A percentile compares a stretch with the other conserved stretches of the same genome.
Conservation (phyloP, 176 grass and related monocot genomes). For the Chrysopogon serrulatus region DNA sequence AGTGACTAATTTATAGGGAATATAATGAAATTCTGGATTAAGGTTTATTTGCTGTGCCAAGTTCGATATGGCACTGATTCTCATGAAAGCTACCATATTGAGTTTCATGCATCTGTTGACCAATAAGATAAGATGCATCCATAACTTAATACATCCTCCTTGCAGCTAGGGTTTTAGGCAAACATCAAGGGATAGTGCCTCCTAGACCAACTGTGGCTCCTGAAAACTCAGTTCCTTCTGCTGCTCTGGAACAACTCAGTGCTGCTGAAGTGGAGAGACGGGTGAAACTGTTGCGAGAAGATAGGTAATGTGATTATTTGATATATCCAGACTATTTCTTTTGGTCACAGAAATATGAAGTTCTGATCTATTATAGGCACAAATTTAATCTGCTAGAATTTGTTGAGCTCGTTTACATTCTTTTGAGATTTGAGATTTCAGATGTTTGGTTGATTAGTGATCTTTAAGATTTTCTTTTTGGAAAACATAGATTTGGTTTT, state of each 20-base stretch:
- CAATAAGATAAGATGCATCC: not conserved
- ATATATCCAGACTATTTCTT: not conserved
- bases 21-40: not conserved
- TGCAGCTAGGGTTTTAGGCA: conserved; percentile 86
- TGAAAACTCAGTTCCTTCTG: conserved; percentile 54
- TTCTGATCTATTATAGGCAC: not conserved
- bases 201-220: conserved; percentile 36
- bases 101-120: not conserved
- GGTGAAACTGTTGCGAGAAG: conserved; percentile 89
- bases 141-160: conserved; percentile 18
- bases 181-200: conserved; percentile 47
- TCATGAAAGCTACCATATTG: not conserved
- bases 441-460: not conserved
- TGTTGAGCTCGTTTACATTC: not conserved
- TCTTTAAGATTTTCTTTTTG: conserved; percentile 2
- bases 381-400: conserved; percentile 6
- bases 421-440: conserved; percentile 9
- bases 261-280: conserved; percentile 62
- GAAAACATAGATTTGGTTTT: not conserved
- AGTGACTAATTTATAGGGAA: not conserved
- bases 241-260: conserved; percentile 70
- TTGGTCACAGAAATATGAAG: not conserved
- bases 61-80: conserved; percentile 4
- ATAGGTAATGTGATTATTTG: conserved; percentile 58
- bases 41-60: not conserved